Conservation (phyloP, 106 monocot genomes). For the Narthecium ossifragum region DNA sequence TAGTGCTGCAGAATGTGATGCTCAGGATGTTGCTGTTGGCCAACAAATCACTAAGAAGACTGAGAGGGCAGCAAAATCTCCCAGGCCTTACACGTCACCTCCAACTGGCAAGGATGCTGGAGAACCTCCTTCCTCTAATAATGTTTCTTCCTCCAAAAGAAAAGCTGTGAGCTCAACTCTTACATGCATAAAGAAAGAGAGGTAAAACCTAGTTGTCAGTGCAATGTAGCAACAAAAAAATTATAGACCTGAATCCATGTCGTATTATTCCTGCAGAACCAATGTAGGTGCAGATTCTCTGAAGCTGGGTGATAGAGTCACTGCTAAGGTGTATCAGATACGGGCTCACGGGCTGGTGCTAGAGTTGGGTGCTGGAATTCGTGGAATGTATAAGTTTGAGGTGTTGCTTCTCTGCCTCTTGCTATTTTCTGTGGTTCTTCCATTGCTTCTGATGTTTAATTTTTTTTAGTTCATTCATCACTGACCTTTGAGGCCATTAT, state of each 20-base stretch:
- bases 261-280: not conserved
- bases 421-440: too few relatives aligned
- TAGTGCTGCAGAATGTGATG: slow-evolving; percentile 68
- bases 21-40: slow-evolving; percentile 21
- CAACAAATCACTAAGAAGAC: slow-evolving; percentile 4
- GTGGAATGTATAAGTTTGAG: slow-evolving; percentile 96
- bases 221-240: slow-evolving; percentile 8
- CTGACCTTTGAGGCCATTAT: too few relatives aligned
- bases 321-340: slow-evolving; percentile 65
- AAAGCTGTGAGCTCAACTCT: slow-evolving; percentile 1
- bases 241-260: not conserved
- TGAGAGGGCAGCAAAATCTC: slow-evolving; percentile 32
- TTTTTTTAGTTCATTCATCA: too few relatives aligned
- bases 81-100: slow-evolving; percentile 26
- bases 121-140: too few relatives aligned
- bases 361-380: slow-evolving; percentile 61
- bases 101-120: slow-evolving; percentile 1
- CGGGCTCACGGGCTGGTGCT: slow-evolving; percentile 79
- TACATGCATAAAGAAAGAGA: slow-evolving; percentile 3
- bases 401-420: too few relatives aligned
- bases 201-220: not conserved
- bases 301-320: slow-evolving; percentile 65
- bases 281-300: slow-evolving; percentile 19
- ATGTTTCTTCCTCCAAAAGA: too few relatives aligned
- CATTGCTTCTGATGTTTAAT: too few relatives aligned